Evolutionary conservation across 805 yeast genomes (phyloP), one percentile per base, ranked within the genome.

Genomic region (Kodamaea hsintzibuensis): DNA sequence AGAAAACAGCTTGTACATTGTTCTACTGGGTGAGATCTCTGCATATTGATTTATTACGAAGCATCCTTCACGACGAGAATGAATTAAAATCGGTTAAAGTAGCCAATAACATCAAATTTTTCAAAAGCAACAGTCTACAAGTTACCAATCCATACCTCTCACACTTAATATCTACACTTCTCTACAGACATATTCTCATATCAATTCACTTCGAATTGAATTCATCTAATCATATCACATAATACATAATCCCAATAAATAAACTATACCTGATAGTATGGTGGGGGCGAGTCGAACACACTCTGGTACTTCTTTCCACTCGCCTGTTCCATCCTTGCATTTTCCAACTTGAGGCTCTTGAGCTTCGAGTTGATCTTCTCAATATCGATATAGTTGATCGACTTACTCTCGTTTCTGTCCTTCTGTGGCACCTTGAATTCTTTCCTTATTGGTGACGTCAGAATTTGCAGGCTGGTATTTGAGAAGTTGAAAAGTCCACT

Each of bases 401-500:
- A 63, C 39, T 61, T 64, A 19, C 59, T 58, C 16, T 55, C 48
- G 44, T 57, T 58, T 60, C 51, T 53, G 37, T 42, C 47, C 53
- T 22, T 56, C 49, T 4, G 45, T 50, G 8, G 49, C 44, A 10
- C 30, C 53, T 48, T 25, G 52, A 50, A 14, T 7, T 64, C 66
- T 38, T 49, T 57, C 8, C 59, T 46, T 33, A 68, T 68, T 14
- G 72, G 78, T 42, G 74, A 67, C 3, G 68, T 65, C 10, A 66
- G 60, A 33, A 60, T 57, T 18, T 62, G 65, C 33, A 51, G 61
- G 30, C 19, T 38, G 14, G 64, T 57, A 16, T 62, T 57, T 49
- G 68, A 59, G 48, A 73, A 68, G 47, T 67, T 65, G 57, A 72
- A 70, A 55, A 67, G 70, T 44, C 69, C 66, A 57, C 69, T 73